These are phyloP conservation scores for Papiliotrema laurentii DNA, from an alignment of 1,284 basidiomycete species.

Conservation along the genomic window DNA sequence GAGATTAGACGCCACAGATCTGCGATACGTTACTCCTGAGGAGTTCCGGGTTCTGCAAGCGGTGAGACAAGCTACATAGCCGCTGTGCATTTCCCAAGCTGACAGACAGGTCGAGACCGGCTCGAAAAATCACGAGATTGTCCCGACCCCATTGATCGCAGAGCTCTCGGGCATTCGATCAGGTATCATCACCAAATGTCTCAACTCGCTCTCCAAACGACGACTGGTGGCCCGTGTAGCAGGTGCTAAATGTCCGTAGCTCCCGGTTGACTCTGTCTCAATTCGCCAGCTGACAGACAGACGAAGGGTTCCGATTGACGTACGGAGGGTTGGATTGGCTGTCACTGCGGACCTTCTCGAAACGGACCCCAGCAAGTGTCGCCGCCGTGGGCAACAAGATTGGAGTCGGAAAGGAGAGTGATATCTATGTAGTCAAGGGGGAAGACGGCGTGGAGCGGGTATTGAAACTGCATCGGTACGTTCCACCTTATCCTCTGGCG, in stretches of 20 bases:
- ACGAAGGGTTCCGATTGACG: conserved; percentile 94
- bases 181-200: conserved; percentile 88
- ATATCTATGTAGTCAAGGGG: conserved; percentile 91
- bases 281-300: conserved; percentile 49
- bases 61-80: conserved; percentile 52
- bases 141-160: conserved; percentile 81
- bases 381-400: conserved; percentile 93
- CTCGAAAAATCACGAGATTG: conserved; percentile 95
- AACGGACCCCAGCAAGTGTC: conserved; percentile 67
- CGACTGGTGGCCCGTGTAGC: conserved; percentile 85
- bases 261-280: neutral
- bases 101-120: conserved; percentile 82
- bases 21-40: conserved; percentile 86
- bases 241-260: conserved; percentile 75
- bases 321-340: conserved; percentile 98
- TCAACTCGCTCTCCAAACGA: conserved; percentile 85
- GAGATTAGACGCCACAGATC: conserved; percentile 92
- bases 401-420: conserved; percentile 96
- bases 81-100: neutral
- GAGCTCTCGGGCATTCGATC: conserved; percentile 86
- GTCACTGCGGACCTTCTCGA: conserved; percentile 86
- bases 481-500: neutral
- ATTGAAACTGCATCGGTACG: conserved; percentile 82
- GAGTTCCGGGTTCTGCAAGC: conserved; percentile 94
- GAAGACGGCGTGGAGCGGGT: conserved; percentile 78